A percentile compares a stretch with the other conserved stretches of the same genome.
Evolutionary conservation across 2,329 filamentous ascomycete genomes (phyloP).

Genomic region (Trichoderma lentiforme): DNA sequence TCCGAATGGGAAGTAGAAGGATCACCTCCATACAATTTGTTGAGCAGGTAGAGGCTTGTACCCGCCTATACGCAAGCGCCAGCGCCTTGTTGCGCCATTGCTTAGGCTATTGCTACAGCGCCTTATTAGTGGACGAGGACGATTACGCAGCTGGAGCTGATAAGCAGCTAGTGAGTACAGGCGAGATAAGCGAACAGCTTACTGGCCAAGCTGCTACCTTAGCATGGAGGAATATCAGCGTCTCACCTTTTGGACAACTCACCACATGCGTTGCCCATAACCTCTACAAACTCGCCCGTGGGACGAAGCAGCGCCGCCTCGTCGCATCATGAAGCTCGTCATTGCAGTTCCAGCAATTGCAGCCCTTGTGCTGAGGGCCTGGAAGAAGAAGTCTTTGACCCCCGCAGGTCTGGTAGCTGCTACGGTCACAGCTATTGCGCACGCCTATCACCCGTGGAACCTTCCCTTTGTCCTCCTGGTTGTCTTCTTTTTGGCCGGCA

Average conservation of each 20-base stretch:
- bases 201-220: not conserved
- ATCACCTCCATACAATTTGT: no score
- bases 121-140: not conserved
- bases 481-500: constrained; percentile 85
- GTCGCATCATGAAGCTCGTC: constrained; percentile 50
- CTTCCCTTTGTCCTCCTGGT: constrained; percentile 81
- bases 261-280: not conserved
- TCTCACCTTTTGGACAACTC: not conserved
- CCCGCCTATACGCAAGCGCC: no score
- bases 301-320: not conserved
- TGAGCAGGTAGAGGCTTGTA: no score
- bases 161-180: not conserved
- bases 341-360: constrained; percentile 57
- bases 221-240: not conserved
- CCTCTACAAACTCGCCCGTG: not conserved
- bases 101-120: not conserved
- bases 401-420: constrained; percentile 70
- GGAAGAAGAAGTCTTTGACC: constrained; percentile 74
- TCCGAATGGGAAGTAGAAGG: not conserved
- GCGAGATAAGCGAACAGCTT: constrained; percentile 1
- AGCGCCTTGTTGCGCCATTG: not conserved
- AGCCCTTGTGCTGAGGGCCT: constrained; percentile 63
- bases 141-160: not conserved
- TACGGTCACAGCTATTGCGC: constrained; percentile 67
- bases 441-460: constrained; percentile 90